Evolutionary conservation across 2,329 filamentous ascomycete species (phyloP), one percentile per base, ranked within the genome.

Genomic region (Rhynchosporium agropyri): DNA sequence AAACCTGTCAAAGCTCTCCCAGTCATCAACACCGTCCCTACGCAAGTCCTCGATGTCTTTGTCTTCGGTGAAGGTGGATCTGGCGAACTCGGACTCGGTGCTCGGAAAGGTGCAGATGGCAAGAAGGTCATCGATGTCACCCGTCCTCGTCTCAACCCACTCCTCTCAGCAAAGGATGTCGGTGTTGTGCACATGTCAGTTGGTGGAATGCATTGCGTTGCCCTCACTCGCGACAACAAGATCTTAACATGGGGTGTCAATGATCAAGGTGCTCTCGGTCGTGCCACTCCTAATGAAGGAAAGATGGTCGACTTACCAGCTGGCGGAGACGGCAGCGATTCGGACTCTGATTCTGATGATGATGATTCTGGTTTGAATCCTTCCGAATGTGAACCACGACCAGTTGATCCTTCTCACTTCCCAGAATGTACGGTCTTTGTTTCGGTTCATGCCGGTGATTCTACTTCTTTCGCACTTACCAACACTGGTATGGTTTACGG

Each of bases 171-270:
- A 3, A 78, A 82, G 64, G 78, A 78, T 43, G 82, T 87, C 60
- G 84, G 86, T 51, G 85, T 95, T 42, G 90, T 95, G 2, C 86
- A 90, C 75, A 77, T 96, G 62, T 87, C 89, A 57, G 87, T 88
- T 64, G 91, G 91, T 65, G 91, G 90, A 62, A 94, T 96, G 90
- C 91, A 96, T 77, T 87, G 83, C 58, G 80, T 89, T 66, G 90
- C 88, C 3, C 78, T 95, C 58, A 94, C 91, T 56, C 83, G 87
- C 69, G 89, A 94, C 75, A 91, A 92, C 80, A 88, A 87, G 77
- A 89, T 96, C 69, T 79, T 92, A 60, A 92, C 90, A 33, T 96
- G 91, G 91, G 91, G 91, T 60, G 91, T 95, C 69, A 95, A 95
- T 74, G 91, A 96, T 73, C 87, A 92, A 72, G 89, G 89, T 66